phyloP scores from a whole-genome alignment of 306 rosid genomes.

The Alnus rubra region DNA sequence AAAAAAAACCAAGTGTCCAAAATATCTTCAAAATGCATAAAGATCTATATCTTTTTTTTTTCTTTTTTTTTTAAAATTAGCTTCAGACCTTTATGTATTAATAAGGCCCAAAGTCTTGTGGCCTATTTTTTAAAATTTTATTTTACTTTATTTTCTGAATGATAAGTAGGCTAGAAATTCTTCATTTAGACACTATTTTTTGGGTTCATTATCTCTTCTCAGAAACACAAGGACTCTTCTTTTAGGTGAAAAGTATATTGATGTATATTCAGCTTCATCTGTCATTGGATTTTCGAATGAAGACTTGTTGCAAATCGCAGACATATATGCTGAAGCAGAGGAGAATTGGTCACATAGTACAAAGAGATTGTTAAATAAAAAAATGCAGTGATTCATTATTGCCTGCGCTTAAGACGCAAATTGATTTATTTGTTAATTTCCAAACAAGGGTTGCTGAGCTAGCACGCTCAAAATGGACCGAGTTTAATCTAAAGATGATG shows the following conservation, averaged over 20 bases:
- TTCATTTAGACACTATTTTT: not conserved
- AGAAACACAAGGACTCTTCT: slow-evolving; percentile 8
- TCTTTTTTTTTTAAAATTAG: not conserved
- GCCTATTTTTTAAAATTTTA: too few species aligned
- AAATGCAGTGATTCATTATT: slow-evolving; percentile 40
- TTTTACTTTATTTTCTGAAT: not conserved
- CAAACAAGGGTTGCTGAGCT: slow-evolving; percentile 73
- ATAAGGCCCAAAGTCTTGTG: not conserved
- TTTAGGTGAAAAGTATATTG: slow-evolving; percentile 86
- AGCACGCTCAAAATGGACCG: slow-evolving; percentile 97
- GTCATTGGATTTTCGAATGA: slow-evolving; percentile 88
- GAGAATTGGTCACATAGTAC: slow-evolving; percentile 57
- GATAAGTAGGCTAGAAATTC: not conserved
- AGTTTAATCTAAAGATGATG: slow-evolving; percentile 87
- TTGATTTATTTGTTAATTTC: slow-evolving; percentile 64
- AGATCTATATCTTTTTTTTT: not conserved
- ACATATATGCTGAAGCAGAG: slow-evolving; percentile 65
- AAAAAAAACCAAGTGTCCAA: not conserved
- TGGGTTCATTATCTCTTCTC: not conserved
- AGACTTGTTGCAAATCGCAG: slow-evolving; percentile 61
- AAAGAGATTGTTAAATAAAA: slow-evolving; percentile 40
- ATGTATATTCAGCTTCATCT: slow-evolving; percentile 83
- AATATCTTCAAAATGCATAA: not conserved
- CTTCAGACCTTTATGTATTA: not conserved
- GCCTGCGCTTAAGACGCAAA: slow-evolving; percentile 64